Evolutionary conservation across 148 eudicot species (phyloP), one percentile per base, ranked within the genome.

Genomic region (Cornus controversa): DNA sequence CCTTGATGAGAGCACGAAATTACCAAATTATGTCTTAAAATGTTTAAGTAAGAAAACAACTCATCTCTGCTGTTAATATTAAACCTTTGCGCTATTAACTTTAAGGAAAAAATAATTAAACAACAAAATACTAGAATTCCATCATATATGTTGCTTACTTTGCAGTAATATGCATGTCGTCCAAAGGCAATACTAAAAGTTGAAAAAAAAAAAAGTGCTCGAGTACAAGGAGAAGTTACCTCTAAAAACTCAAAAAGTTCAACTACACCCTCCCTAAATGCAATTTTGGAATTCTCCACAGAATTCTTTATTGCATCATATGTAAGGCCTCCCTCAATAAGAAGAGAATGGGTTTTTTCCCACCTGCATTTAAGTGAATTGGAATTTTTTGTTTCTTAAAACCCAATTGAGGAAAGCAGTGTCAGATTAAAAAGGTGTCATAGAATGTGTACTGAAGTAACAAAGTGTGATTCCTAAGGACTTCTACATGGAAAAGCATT

Each of bases 261-360:
- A 76, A 78, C 72, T 20, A 94, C 94, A 64, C 98, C 98, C 28
- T 94, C 98, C 77, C 98, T 86, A 81, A 94, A 94, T 77, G 88
- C 89, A 76, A 94, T 92, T 70, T 84, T 84, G 69, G 97, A 80
- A 76, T 86, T 86, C 67, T 90, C 87, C 80, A 94, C 98, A 23
- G 97, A 94, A 53, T 76, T 87, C 82, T 79, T 87, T 72, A 94
- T 90, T 66, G 92, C 97, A 81, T 83, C 90, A 81, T 80, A 91
- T 37, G 90, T 89, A 68, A 94, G 94, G 67, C 98, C 98, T 77
- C 98, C 98, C 84, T 94, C 98, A 80, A 94, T 82, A 78, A 94
- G 93, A 87, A 94, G 93, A 79, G 75, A 90, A 82, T 94, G 98
- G 10, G 94, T 92, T 85, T 94, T 92, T 72, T 73, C 98, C 98